Base-by-base conservation (phyloP, 306 rosid genomes). In the Trifolium dubium region DNA sequence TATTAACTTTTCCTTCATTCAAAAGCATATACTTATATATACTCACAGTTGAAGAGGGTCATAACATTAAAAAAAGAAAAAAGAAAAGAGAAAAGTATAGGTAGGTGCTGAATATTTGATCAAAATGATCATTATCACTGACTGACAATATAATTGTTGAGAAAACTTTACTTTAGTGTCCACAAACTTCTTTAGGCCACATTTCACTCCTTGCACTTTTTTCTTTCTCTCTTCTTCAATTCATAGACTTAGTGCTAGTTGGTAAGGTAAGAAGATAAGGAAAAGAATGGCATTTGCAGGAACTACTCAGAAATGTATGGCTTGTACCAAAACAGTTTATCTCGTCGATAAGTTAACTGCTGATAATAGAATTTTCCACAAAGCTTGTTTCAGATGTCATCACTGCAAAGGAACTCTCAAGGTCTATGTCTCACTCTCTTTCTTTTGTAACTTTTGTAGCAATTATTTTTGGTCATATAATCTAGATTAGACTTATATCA, bases 301-400 rank as follows among this genome's bases (percentile, higher is more conserved):
- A 80, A 94, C 99, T 81, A 94, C 97, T 71, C 99, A 94, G 89
- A 94, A 94, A 59, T 94, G 99, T 78, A 94, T 94, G 99, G 99
- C 99, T 34, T 94, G 99, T 82, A 97, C 86, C 78, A 94, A 92
- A 82, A 94, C 97, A 1, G 99, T 94, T 14, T 94, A 94, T 83
- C 92, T 94, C 23, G 99, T 94, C 51, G 99, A 94, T 73, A 91
- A 92, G 87, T 73, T 94, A 46, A 94, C 99, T 32, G 97, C 99
- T 0, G 99, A 94, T 74, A 94, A 92, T 61, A 85, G 99, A 44
- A 78, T 94, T 62, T 94, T 80, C 83, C 99, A 94, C 91, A 94
- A 92, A 60, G 95, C 99, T 83, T 94, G 99, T 82, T 94, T 94
- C 82, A 79, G 97, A 79, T 94, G 99, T 84, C 99, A 94, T 77